phyloP scores from a whole-genome alignment of 2,329 filamentous ascomycete species.

The Microdochium nivale region DNA sequence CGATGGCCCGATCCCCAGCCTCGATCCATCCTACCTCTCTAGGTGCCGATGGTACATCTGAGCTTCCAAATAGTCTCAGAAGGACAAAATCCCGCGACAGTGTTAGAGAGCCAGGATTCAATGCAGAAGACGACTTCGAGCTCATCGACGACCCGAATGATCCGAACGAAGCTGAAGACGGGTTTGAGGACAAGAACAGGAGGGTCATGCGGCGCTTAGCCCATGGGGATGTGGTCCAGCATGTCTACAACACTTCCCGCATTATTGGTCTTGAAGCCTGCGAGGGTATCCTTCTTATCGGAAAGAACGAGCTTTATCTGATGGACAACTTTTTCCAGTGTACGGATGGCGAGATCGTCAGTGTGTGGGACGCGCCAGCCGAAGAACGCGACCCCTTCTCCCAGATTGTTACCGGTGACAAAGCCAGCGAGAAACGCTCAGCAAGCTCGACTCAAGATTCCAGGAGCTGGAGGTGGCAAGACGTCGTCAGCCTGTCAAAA shows the following conservation, averaged over 20 bases:
- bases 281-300: slow-evolving; percentile 87
- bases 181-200: slow-evolving; percentile 94
- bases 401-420: slow-evolving; percentile 76
- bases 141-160: slow-evolving; percentile 90
- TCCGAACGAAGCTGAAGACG: slow-evolving; percentile 62
- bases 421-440: slow-evolving; percentile 51
- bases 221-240: slow-evolving; percentile 83
- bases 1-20: slow-evolving; percentile 9
- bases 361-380: slow-evolving; percentile 84
- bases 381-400: slow-evolving; percentile 95
- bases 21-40: slow-evolving; percentile 10
- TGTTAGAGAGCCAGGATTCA: slow-evolving; percentile 9
- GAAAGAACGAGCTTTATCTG: slow-evolving; percentile 86
- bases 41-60: slow-evolving; percentile 7
- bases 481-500: slow-evolving; percentile 93
- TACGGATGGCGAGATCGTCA: slow-evolving; percentile 91
- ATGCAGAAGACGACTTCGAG: slow-evolving; percentile 86
- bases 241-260: slow-evolving; percentile 90
- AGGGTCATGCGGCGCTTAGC: slow-evolving; percentile 94
- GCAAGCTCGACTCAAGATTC: slow-evolving; percentile 67
- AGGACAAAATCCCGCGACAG: neutral
- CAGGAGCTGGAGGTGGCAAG: slow-evolving; percentile 86
- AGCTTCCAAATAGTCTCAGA: neutral
- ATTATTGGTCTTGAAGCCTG: slow-evolving; percentile 90
- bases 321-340: slow-evolving; percentile 96